Evolutionary conservation across 306 rosid species (phyloP), one percentile per base, ranked within the genome.

Genomic region (Quercus aquifolioides): DNA sequence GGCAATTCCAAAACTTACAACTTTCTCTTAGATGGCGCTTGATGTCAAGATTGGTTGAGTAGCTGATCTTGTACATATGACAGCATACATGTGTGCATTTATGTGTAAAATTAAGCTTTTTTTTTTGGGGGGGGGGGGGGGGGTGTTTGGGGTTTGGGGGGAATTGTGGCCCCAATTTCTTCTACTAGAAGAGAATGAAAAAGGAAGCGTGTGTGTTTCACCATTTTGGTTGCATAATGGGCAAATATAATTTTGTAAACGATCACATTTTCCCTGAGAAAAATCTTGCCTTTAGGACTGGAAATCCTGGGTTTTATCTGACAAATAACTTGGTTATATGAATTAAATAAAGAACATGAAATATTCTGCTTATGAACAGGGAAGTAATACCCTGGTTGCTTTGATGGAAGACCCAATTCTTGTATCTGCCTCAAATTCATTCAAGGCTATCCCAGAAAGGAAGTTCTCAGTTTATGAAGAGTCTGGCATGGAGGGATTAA

Each of bases 321-420:
- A 57, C 71, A 14, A 38, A 38, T 38, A 6, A 6, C 43, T 38
- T 54, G 35, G 19, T 59, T 18, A 55, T 41, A 64, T 68, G 19
- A 49, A 70, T 38, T 23, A 67, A 35, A 41, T 73, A 1, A 75
- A 33, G 43, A 5, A 64, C 5, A 58, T 71, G 46, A 5, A 23
- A 38, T 54, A 35, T 26, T 83, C 33, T 85, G 58, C 73, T 84
- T 73, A 5, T 83, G 75, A 78, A 76, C 89, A 92, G 94, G 93
- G 83, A 80, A 67, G 54, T 31, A 88, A 89, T 43, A 74, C 74
- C 75, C 83, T 94, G 35, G 59, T 5, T 84, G 87, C 86, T 85
- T 85, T 94, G 81, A 63, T 92, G 91, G 88, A 90, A 74, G 77
- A 85, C 80, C 91, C 87, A 20, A 33, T 69, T 59, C 69, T 94